Base-by-base conservation (phyloP, 1,139 yeast species). In the Geotrichum australiense region DNA sequence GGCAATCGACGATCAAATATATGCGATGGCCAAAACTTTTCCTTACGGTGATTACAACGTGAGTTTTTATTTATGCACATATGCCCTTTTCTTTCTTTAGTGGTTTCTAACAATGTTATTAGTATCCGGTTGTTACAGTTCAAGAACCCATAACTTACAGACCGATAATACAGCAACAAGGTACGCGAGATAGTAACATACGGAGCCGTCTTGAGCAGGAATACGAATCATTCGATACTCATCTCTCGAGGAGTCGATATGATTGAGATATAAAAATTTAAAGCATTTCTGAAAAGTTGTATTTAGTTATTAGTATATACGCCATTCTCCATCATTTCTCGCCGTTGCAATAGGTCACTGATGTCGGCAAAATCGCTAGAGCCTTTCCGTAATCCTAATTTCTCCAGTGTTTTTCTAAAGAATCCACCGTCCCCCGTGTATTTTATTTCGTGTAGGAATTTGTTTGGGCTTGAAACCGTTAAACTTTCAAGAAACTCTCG, bases 51-150 rank as follows among this genome's bases (percentile, higher is more conserved):
- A 74, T 52, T 65, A 70, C 45, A 74, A 76, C 20, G 47, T 43
- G 32, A 31, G 47, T 43, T 18, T 4, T 33, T 23, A 19, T 32
- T 11, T 21, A 20, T 4, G 11, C 21, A 8, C 24, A 18, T 12
- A 3, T n/a, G n/a, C n/a, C n/a, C 35, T 20, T 20, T 31, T 31
- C 7, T 6, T 20, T 23, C 6, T n/a, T 26, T 26, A 7, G 6
- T 12, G 8, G 16, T 35, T 26, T 26, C 32, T 35, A 18, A 11
- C 27, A 3, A 2, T 7, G 24, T 16, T 11, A 22, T 11, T 32
- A 43, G 52, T 76, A 72, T 46, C 82, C 83, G 0, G 79, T 76
- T 2, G 63, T 73, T 14, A 73, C 73, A 41, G 78, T 73, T 37
- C 59, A 66, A 3, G 65, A 63, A 38, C 64, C 69, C 19, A 56